Evolutionary conservation across 371 early-diverging fungal genomes (phyloP).

Genomic region (Chytridium lagenaria): DNA sequence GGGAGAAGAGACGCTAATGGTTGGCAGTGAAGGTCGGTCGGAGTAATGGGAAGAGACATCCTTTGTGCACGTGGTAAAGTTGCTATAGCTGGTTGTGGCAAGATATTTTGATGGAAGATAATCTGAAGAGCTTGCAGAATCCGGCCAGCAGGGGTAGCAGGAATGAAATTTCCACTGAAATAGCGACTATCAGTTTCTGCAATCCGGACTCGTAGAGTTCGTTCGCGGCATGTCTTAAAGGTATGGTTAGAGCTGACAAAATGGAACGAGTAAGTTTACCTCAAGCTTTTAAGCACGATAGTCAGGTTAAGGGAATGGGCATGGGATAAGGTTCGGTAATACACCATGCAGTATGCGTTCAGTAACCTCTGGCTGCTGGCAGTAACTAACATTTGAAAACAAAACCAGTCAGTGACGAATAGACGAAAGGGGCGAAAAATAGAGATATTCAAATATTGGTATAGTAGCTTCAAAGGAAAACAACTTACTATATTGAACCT

Average conservation of each 20-base stretch:
- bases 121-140: conserved; percentile 38
- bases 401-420: too few species aligned
- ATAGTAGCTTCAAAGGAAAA: not conserved
- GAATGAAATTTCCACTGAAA: not conserved
- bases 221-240: conserved; percentile 8
- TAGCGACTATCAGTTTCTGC: not conserved
- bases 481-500: conserved; percentile 43
- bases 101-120: conserved; percentile 34
- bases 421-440: too few species aligned
- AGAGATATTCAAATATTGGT: too few species aligned
- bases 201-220: not conserved
- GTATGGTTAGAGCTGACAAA: not conserved
- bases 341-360: conserved; percentile 45
- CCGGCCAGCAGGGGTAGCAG: conserved; percentile 14
- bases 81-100: too few species aligned
- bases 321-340: conserved; percentile 41
- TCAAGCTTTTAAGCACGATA: conserved; percentile 25
- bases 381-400: conserved; percentile 21
- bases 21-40: not conserved
- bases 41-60: too few species aligned
- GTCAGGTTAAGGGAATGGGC: conserved; percentile 33
- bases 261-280: conserved; percentile 13
- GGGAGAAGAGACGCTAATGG: not conserved
- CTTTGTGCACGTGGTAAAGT: too few species aligned
- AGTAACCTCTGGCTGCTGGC: conserved; percentile 39